Evolutionary conservation across 2,329 filamentous ascomycete species (phyloP), one percentile per base, ranked within the genome.

Genomic region (Ophiostoma populinum): DNA sequence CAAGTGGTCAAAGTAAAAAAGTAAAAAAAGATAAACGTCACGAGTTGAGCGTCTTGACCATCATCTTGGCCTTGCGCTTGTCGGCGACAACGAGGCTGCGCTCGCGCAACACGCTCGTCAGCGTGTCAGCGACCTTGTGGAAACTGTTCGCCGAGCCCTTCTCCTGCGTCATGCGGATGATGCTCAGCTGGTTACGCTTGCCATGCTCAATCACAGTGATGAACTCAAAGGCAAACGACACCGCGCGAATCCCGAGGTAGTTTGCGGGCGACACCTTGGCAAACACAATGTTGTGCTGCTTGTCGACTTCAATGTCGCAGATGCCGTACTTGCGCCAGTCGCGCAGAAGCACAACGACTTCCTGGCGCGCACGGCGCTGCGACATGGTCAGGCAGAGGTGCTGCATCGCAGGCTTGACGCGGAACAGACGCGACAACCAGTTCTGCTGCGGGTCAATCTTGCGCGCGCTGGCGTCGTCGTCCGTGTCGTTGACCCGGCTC

Each of bases 91-190:
- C 56, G 45, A 86, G 58, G 18, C 65, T 63, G 19, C 75, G 70
- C 40, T 62, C 62, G 43, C 63, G 64, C 51, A 92, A 73, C 12
- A 82, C 68, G 15, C 68, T 62, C 44, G 76, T 67, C 46, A 94
- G 63, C 3, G 79, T 78, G 40, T 85, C 78, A 18, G 92, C 70
- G 8, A 93, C 80, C 49, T 73, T 75, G 51, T 82, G 70, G 58
- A 95, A 92, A 46, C 80, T 90, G 47, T 79, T 90, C 24, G 82
- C 85, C 2, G 87, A 86, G n/a, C 87, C 90, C 39, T 76, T 76
- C 50, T 90, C 83, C 50, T 94, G 86, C 2, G 80, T 87, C 52
- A 94, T 82, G 24, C 82, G 77, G 20, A 81, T 73, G 43, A 94
- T 74, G 52, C 78, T 80, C 36, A 94, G 66, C 31, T 76, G 76